Evolutionary conservation across 1,284 basidiomycete species (phyloP).

Genomic region (Spongiforma sp.): DNA sequence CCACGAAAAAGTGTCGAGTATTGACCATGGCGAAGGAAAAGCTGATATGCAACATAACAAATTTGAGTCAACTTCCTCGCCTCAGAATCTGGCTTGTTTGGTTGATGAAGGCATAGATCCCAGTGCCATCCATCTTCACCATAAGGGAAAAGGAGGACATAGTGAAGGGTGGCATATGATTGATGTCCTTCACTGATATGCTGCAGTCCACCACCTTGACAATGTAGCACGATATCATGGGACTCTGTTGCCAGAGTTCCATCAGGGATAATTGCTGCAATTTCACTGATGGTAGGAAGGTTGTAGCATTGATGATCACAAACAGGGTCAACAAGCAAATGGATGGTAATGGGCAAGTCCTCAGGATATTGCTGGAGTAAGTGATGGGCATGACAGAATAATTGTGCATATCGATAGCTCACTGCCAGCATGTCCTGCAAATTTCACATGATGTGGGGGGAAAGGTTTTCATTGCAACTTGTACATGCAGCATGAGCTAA

Average conservation of each 20-base stretch:
- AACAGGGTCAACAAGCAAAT: neutral
- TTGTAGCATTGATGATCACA: neutral
- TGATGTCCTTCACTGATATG: neutral
- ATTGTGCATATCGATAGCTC: neutral
- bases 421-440: neutral
- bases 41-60: neutral
- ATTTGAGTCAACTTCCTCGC: neutral
- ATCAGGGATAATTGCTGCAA: neutral
- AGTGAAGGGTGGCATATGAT: neutral
- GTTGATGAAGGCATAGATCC: neutral
- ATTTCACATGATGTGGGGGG: neutral
- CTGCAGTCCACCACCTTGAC: neutral
- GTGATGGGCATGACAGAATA: neutral
- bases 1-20: neutral
- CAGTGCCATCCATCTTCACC: neutral
- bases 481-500: neutral
- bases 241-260: neutral
- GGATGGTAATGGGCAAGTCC: neutral
- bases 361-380: neutral
- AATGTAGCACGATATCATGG: neutral
- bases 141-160: neutral
- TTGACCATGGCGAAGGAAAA: neutral
- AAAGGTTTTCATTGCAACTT: neutral
- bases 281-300: neutral
- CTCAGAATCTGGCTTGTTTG: neutral